These are phyloP conservation scores for Diaporthe vexans DNA, from an alignment of 2,329 filamentous ascomycete genomes.

Conservation along the genomic window DNA sequence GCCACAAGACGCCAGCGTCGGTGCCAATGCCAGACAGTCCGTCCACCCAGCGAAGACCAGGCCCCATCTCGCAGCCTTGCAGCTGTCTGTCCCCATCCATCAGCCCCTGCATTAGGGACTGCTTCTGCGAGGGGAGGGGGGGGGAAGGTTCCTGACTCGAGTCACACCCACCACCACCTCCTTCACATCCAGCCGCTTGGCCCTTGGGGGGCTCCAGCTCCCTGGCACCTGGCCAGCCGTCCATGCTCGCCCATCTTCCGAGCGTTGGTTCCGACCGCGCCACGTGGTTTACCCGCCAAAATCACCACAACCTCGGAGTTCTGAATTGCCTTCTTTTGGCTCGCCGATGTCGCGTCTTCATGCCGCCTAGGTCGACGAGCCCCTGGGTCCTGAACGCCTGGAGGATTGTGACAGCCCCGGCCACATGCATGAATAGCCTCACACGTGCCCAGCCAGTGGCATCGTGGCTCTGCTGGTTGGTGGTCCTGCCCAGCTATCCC, in stretches of 20 bases:
- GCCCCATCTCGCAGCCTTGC: constrained; percentile 24
- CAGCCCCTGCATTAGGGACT: constrained; percentile 34
- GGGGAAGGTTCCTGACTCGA: not conserved
- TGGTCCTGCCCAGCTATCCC: not conserved
- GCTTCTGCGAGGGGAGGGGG: not conserved
- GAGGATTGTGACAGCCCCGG: constrained; percentile 11
- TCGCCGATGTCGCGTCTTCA: constrained; percentile 17
- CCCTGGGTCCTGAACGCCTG: not conserved
- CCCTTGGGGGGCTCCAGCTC: constrained; percentile 1
- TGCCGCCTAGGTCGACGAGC: not conserved
- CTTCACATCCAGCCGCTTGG: constrained; percentile 8
- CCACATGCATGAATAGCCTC: constrained; percentile 10
- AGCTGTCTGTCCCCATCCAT: constrained; percentile 29
- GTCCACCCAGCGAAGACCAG: not conserved
- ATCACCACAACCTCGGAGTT: constrained; percentile 15
- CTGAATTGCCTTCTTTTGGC: not conserved
- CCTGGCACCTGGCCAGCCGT: constrained; percentile 6
- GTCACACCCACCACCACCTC: constrained; percentile 18
- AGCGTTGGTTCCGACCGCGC: constrained; percentile 15
- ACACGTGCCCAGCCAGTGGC: constrained; percentile 16
- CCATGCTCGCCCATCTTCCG: constrained; percentile 14
- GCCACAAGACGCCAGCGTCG: constrained; percentile 17
- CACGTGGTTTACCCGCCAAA: constrained; percentile 30
- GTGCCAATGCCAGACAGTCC: not conserved
- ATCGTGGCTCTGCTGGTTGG: constrained; percentile 2